phyloP scores from a whole-genome alignment of 352 stramenopile species.

The Pythium periplocum region DNA sequence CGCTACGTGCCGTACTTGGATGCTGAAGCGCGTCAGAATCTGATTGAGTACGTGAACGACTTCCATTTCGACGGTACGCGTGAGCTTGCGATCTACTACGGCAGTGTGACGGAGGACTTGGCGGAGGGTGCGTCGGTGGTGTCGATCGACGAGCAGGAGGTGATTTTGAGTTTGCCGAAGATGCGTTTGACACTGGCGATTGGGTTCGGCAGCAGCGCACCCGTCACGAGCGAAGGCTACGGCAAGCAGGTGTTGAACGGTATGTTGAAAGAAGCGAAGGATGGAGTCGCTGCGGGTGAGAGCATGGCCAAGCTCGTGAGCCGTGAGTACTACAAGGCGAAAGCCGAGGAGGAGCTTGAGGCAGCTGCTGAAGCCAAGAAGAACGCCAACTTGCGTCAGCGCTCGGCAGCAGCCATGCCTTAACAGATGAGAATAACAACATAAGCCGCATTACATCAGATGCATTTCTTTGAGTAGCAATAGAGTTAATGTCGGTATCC shows the following conservation, averaged over 20 bases:
- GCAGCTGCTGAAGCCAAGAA: conserved; percentile 14
- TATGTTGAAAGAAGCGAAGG: conserved; percentile 62
- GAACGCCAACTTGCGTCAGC: conserved; percentile 41
- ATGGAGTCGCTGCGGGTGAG: conserved; percentile 50
- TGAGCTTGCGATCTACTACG: conserved; percentile 77
- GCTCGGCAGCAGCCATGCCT: too few relatives aligned
- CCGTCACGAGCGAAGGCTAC: conserved; percentile 70
- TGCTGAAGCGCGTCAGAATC: conserved; percentile 56
- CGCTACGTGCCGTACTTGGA: conserved; percentile 76
- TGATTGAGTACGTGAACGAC: conserved; percentile 73
- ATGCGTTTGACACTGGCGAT: conserved; percentile 81
- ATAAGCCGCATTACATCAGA: too few relatives aligned
- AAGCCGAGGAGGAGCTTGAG: conserved; percentile 39
- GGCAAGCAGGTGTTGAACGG: conserved; percentile 54
- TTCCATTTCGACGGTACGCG: conserved; percentile 71
- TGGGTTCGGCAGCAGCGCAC: conserved; percentile 72
- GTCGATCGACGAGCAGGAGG: conserved; percentile 80
- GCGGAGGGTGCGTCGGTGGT: conserved; percentile 47
- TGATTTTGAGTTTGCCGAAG: conserved; percentile 70
- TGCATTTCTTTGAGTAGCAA: too few relatives aligned
- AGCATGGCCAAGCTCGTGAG: conserved; percentile 78
- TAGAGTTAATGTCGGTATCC: too few relatives aligned
- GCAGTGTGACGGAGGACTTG: conserved; percentile 74
- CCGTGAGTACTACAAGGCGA: conserved; percentile 54
- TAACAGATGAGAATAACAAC: too few relatives aligned